phyloP scores from a whole-genome alignment of 306 rosid genomes.

The Cucurbita pepo region DNA sequence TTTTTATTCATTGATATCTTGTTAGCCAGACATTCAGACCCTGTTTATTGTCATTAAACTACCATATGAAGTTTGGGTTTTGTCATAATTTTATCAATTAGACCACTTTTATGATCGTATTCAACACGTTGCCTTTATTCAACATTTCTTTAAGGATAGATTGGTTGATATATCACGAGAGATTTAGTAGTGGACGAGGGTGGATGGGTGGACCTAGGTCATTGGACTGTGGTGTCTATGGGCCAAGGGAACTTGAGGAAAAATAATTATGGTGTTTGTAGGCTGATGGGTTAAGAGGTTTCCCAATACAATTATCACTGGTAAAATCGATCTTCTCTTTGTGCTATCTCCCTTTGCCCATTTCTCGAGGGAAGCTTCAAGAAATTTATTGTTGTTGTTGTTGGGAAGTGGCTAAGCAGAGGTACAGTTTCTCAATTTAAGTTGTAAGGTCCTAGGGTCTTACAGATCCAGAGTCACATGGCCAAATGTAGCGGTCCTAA shows the following conservation, averaged over 20 bases:
- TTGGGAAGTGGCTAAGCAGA: too few species aligned
- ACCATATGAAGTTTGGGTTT: not conserved
- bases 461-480: not conserved
- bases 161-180: not conserved
- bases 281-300: too few species aligned
- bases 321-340: too few species aligned
- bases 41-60: not conserved
- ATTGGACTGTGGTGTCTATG: not conserved
- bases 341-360: too few species aligned
- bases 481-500: not conserved
- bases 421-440: not conserved
- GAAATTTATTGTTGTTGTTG: too few species aligned
- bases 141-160: not conserved
- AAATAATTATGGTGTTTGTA: not conserved
- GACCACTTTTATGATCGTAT: not conserved
- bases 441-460: not conserved
- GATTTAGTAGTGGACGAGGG: not conserved
- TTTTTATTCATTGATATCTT: not conserved
- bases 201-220: not conserved
- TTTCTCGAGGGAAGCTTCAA: too few species aligned
- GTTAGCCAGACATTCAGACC: not conserved
- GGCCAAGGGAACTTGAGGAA: not conserved
- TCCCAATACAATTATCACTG: too few species aligned
- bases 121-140: not conserved
- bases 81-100: not conserved